Percentiles rank a stretch among this genome's conserved stretches.
phyloP scores from a whole-genome alignment of 2,329 filamentous ascomycete species.

The Clonostachys byssicola region DNA sequence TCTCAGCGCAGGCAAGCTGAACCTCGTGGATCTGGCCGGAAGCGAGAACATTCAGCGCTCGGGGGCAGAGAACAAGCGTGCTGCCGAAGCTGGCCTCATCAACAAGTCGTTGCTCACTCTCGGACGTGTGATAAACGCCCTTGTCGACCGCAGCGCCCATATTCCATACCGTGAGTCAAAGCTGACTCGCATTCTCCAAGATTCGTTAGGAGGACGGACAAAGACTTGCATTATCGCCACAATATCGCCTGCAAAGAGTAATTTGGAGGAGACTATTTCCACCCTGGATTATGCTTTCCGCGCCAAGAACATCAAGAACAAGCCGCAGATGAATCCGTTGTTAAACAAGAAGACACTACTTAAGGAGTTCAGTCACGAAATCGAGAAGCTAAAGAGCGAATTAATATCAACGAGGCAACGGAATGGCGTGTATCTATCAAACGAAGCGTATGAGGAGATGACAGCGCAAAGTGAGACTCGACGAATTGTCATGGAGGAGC shows the following conservation, averaged over 20 bases:
- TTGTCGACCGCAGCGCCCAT: slow-evolving; percentile 85
- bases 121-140: slow-evolving; percentile 93
- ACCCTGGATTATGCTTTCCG: slow-evolving; percentile 97
- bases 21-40: slow-evolving; percentile 92
- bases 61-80: slow-evolving; percentile 96
- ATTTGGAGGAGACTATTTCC: slow-evolving; percentile 96
- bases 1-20: slow-evolving; percentile 87
- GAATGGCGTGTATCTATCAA: slow-evolving; percentile 91
- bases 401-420: slow-evolving; percentile 88
- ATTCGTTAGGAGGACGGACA: slow-evolving; percentile 89
- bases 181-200: slow-evolving; percentile 88
- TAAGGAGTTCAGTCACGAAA: slow-evolving; percentile 85
- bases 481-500: slow-evolving; percentile 87
- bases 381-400: slow-evolving; percentile 91
- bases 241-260: slow-evolving; percentile 89
- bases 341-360: slow-evolving; percentile 92
- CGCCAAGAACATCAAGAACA: slow-evolving; percentile 97
- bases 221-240: slow-evolving; percentile 99
- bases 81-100: slow-evolving; percentile 91
- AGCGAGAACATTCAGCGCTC: slow-evolving; percentile 98
- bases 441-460: slow-evolving; percentile 86
- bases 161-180: slow-evolving; percentile 95
- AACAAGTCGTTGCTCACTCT: slow-evolving; percentile 96
- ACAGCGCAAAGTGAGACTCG: slow-evolving; percentile 89
- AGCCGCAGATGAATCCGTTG: slow-evolving; percentile 89